Base-by-base conservation (phyloP, 2,329 filamentous ascomycete genomes). In the Colletotrichum neosansevieriae region DNA sequence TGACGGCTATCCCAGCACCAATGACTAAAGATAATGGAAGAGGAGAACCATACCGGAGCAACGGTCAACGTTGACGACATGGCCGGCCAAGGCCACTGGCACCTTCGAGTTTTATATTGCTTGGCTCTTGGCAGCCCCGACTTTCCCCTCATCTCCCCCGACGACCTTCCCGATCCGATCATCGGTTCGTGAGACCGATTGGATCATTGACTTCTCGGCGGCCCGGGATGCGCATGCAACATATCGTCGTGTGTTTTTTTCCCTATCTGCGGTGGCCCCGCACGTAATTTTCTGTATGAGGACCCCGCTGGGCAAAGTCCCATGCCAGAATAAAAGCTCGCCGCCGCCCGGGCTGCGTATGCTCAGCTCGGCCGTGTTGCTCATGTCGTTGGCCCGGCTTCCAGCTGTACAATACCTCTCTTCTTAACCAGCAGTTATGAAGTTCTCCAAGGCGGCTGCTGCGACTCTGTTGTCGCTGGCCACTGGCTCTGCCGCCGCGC, bases 91-190 rank as follows among this genome's bases (percentile, higher is more conserved):
- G 65, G 3, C 53, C 34, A 17, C 42, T 21, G 21, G 21, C 21
- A 21, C 21, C 21, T 21, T 49, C 38, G 21, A 29, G 13, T 65
- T 44, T 29, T 29, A 60, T 44, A 44, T 24, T 53, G 60, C 61
- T 68, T 65, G 65, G 65, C 65, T 65, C 67, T 69, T 69, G 67
- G 67, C 67, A 42, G 42, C 9, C 51, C 63, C 42, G 56, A 38
- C 19, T 38, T 67, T 67, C 67, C 67, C 67, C 67, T 61, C 63
- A 61, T 19, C 34, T 51, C 21, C 17, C 29, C 44, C 44, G 21
- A 61, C 44, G 63, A 69, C 67, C 67, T 69, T 69, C 67, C 67
- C 50, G 56, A 69, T 69, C 36, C 51, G 50, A 69, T 36, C 57
- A 50, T 62, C 44, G 40, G 56, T 51, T 67, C 57, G 29, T 47